Percentiles rank a stretch among this genome's conserved stretches.
These are phyloP conservation scores for Ophiocordyceps unilateralis DNA, from an alignment of 2,329 filamentous ascomycete species.

Conservation along the genomic window DNA sequence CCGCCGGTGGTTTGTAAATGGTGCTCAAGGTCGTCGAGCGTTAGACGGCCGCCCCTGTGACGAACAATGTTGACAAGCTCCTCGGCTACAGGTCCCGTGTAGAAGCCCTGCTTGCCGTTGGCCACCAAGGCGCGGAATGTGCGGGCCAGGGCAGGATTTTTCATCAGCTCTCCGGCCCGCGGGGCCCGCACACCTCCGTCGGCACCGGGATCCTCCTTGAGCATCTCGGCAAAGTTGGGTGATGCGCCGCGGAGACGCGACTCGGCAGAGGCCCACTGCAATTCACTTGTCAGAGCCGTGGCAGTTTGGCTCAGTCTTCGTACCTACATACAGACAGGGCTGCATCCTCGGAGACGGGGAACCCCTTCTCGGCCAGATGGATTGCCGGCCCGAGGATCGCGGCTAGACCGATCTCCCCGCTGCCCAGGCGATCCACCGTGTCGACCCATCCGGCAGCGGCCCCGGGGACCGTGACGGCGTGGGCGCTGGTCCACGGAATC, in stretches of 20 bases:
- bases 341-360: conserved; percentile 71
- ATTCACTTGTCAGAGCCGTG: background rate
- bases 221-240: conserved; percentile 72
- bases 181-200: conserved; percentile 59
- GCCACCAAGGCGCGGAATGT: conserved; percentile 67
- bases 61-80: conserved; percentile 63
- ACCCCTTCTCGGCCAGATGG: conserved; percentile 71
- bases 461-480: conserved; percentile 75
- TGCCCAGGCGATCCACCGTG: conserved; percentile 73
- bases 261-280: conserved; percentile 60
- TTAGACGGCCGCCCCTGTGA: conserved; percentile 60
- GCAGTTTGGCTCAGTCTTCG: too few relatives aligned
- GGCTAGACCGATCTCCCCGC: conserved; percentile 60
- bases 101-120: conserved; percentile 82
- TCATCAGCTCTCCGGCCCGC: conserved; percentile 70
- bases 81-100: conserved; percentile 67
- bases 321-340: conserved; percentile 41
- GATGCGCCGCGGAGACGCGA: conserved; percentile 50
- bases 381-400: conserved; percentile 74
- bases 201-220: conserved; percentile 57
- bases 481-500: conserved; percentile 62
- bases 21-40: conserved; percentile 61
- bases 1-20: conserved; percentile 52
- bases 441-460: conserved; percentile 91
- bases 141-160: conserved; percentile 61